Evolutionary conservation across 495 filamentous ascomycete species (phyloP), one percentile per base, ranked within the genome.

Genomic region (Xanthoparmelia taractica): DNA sequence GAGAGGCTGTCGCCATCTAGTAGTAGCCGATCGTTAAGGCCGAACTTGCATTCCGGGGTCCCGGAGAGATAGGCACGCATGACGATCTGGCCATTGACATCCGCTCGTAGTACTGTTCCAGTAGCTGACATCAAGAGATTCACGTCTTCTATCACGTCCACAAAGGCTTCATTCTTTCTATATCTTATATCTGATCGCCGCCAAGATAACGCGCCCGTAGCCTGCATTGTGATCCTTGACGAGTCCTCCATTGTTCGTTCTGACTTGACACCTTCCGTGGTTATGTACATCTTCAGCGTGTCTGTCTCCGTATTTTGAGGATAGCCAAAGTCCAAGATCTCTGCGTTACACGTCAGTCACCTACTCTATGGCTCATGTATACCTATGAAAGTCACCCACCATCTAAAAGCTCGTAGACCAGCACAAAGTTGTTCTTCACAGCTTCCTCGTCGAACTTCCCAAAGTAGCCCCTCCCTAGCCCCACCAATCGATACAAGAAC

Each of bases 241-340:
- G 92, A 95, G 74, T 97, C 92, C 72, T 92, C 89, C 78, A 90
- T 87, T 58, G 88, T 86, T 60, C 93, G 86, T 75, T 96, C 92
- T 33, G 92, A 94, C 75, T 96, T 96, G 78, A 99, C 95, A 52
- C 95, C 94, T 77, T 99, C 95, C 57, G 95, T 97, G 18, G 95
- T 99, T 76, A 99, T 99, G 79, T 99, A 97, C 93, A 97, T 97
- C 79, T 97, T 99, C 63, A 99, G 82, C 23, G 95, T 99, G 72
- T 99, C 95, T 47, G 92, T 93, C 78, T 99, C 95, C 67, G 95
- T 97, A 75, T 97, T 97, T 74, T 99, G 95, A 58, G 95, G 95
- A 73, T 99, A 99, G 69, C 95, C 95, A 73, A 97, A 99, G 76
- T 99, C 95, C 70, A 99, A 84, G 68, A 99, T 96, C 76, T 99